Conservation (phyloP, 2,329 filamentous ascomycete genomes). For the Colletotrichum cordylinicola region DNA sequence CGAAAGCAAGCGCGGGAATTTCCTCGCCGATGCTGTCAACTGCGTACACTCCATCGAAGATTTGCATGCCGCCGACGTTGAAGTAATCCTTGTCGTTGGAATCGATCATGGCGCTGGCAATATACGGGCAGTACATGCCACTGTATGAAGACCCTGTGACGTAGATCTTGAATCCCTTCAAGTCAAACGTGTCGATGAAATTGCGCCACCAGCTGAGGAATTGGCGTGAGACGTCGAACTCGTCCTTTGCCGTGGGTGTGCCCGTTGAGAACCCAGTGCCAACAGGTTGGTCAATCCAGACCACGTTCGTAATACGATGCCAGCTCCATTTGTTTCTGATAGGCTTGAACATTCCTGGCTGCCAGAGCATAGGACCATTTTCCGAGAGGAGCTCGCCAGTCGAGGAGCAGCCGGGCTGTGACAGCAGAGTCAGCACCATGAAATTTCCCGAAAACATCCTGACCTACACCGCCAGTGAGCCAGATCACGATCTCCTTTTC, state of each 20-base stretch:
- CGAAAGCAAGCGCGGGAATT: slow-evolving; percentile 61
- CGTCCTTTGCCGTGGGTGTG: slow-evolving; percentile 65
- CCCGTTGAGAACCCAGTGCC: slow-evolving; percentile 74
- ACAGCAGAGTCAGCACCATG: neutral
- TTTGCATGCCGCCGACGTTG: slow-evolving; percentile 70
- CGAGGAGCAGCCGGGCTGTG: slow-evolving; percentile 62
- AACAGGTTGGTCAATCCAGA: slow-evolving; percentile 76
- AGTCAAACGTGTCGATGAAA: slow-evolving; percentile 73
- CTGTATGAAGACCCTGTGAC: slow-evolving; percentile 77
- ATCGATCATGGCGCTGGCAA: slow-evolving; percentile 75
- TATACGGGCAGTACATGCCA: slow-evolving; percentile 73
- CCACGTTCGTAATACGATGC: slow-evolving; percentile 77
- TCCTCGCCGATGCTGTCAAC: slow-evolving; percentile 48
- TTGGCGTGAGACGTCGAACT: slow-evolving; percentile 72
- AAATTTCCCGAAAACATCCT: neutral
- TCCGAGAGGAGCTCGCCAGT: slow-evolving; percentile 76
- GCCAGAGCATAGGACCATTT: slow-evolving; percentile 77
- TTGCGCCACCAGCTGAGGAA: slow-evolving; percentile 83
- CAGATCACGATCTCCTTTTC: slow-evolving; percentile 68
- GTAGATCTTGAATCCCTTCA: slow-evolving; percentile 73
- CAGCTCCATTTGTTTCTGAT: slow-evolving; percentile 74
- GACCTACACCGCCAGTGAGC: slow-evolving; percentile 58
- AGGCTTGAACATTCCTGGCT: slow-evolving; percentile 71
- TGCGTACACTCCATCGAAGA: slow-evolving; percentile 74
- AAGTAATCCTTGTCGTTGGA: slow-evolving; percentile 69